Evolutionary conservation across 1,284 basidiomycete genomes (phyloP).

Genomic region (Sphagnurus paluster): DNA sequence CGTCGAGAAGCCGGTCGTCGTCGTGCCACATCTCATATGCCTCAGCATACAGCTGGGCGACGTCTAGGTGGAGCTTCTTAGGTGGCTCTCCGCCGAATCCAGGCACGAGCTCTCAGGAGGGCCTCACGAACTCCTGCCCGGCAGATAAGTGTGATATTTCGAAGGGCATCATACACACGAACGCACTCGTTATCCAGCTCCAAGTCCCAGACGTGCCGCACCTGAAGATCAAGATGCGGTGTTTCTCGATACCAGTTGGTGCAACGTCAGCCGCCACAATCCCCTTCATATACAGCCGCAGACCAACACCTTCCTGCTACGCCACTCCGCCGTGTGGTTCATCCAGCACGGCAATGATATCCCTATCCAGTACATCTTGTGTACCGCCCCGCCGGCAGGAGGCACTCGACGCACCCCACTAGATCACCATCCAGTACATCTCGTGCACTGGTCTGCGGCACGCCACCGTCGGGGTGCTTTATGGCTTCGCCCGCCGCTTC

Average conservation of each 20-base stretch:
- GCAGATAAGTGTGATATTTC: slow-evolving; percentile 13
- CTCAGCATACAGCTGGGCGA: too few relatives aligned
- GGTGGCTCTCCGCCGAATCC: too few relatives aligned
- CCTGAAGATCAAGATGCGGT: slow-evolving; percentile 27
- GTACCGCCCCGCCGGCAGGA: too few relatives aligned
- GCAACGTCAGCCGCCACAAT: slow-evolving; percentile 37
- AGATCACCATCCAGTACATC: slow-evolving; percentile 43
- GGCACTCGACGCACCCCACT: too few relatives aligned
- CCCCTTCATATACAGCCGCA: neutral
- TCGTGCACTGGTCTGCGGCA: slow-evolving; percentile 28
- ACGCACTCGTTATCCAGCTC: slow-evolving; percentile 36
- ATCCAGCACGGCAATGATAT: slow-evolving; percentile 40
- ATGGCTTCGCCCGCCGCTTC: slow-evolving; percentile 40
- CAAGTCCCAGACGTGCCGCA: slow-evolving; percentile 22
- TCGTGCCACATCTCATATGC: too few relatives aligned
- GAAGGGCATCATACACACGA: slow-evolving; percentile 34
- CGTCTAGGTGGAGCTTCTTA: too few relatives aligned
- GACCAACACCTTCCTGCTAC: slow-evolving; percentile 30
- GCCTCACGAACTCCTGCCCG: too few relatives aligned
- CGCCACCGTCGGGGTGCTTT: slow-evolving; percentile 25
- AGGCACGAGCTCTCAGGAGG: too few relatives aligned
- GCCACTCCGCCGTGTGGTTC: slow-evolving; percentile 36
- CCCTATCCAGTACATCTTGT: too few relatives aligned
- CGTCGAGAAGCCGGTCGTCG: too few relatives aligned
- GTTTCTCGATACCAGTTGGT: slow-evolving; percentile 37